Base-by-base conservation (phyloP, 2,329 filamentous ascomycete species). In the Penicillium concentricum region DNA sequence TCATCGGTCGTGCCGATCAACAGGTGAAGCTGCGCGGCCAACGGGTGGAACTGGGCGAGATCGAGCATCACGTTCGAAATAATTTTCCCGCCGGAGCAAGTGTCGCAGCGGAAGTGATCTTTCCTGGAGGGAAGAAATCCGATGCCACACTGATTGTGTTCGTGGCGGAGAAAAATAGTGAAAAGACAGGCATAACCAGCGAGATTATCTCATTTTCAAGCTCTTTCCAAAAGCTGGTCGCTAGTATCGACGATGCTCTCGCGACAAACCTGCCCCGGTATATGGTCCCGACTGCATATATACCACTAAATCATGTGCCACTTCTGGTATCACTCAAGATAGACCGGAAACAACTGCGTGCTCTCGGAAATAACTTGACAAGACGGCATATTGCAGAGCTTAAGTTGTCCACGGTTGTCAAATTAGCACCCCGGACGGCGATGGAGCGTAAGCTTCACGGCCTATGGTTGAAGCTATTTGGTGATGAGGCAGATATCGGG, bases 111-210 rank as follows among this genome's bases (percentile, higher is more conserved):
- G 81, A 83, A 10, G 60, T 53, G 24, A 39, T 53, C 5, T 45
- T 46, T 4, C 51, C 51, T 6, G 51, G 51, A 2, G 51, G 42
- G 7, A 46, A 65, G 18, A 66, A 68, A 15, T 74, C 72, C 2
- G 75, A 79, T 39, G 75, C 78, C 24, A 78, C 75, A 2, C 67
- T 84, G 15, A 77, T 82, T 4, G 78, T 78, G 1, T 81, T 82
- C 55, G 66, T 78, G 0, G 56, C 68, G 1, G 74, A 75, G 35
- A 53, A 77, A 5, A 67, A 59, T 16, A 58, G 61, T 39, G 69
- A 70, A 2, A 66, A 75, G 20, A 58, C 67, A 3, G 61, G 51
- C 18, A 39, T 26, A 15, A 28, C 10, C 13, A n/a, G 51, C 32
- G 32, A 53, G 15, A 46, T 46, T 15, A 46, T 35, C 7, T 53